Conservation (phyloP, 805 yeast genomes). For the Saccharomycopsis fermentans region DNA sequence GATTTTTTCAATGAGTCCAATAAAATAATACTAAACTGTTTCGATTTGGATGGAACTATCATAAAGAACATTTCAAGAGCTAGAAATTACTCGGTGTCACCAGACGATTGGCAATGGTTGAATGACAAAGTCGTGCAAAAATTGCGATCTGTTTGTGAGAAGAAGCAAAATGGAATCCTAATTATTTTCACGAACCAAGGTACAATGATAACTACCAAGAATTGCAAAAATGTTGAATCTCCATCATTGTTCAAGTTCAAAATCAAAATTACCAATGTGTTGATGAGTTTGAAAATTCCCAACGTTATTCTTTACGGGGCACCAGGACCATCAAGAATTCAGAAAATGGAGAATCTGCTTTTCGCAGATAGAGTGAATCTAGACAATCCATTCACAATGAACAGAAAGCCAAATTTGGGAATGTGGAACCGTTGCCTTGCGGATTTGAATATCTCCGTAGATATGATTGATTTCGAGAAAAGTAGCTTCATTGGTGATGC, state of each 20-base stretch:
- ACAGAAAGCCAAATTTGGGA: conserved; percentile 70
- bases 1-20: background rate
- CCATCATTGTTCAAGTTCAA: conserved; percentile 32
- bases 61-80: conserved; percentile 54
- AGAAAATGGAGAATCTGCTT: conserved; percentile 12
- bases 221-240: conserved; percentile 14
- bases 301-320: conserved; percentile 41
- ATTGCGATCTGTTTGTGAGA: conserved; percentile 9
- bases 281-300: conserved; percentile 22
- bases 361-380: conserved; percentile 1
- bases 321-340: conserved; percentile 39
- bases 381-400: conserved; percentile 22
- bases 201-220: conserved; percentile 35
- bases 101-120: conserved; percentile 71
- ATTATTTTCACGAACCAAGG: conserved; percentile 88
- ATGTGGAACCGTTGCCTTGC: conserved; percentile 54
- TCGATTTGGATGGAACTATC: conserved; percentile 81
- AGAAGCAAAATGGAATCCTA: conserved; percentile 27
- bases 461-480: conserved; percentile 29
- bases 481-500: conserved; percentile 45
- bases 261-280: conserved; percentile 32
- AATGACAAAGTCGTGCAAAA: conserved; percentile 25
- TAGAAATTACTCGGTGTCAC: conserved; percentile 41
- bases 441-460: conserved; percentile 26
- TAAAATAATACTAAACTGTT: conserved; percentile 22